These are phyloP conservation scores for Trichoderma erinaceum DNA, from an alignment of 495 filamentous ascomycete genomes.

Conservation along the genomic window DNA sequence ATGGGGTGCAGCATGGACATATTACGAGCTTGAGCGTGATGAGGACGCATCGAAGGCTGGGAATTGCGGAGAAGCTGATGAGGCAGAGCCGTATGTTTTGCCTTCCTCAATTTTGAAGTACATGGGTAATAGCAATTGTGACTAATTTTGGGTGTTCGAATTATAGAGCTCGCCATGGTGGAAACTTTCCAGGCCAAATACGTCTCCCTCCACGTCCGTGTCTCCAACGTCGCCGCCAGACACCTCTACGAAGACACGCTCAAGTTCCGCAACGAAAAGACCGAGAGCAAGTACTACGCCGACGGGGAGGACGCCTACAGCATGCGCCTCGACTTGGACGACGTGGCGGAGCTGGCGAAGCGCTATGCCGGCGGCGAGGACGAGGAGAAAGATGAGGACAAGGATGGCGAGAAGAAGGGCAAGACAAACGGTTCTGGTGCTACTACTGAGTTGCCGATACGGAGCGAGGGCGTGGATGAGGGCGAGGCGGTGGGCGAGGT, in stretches of 20 bases:
- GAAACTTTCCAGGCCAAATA: slow-evolving; percentile 87
- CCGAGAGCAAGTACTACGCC: slow-evolving; percentile 93
- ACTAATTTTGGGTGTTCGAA: too few species aligned
- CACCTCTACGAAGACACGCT: slow-evolving; percentile 90
- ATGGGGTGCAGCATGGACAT: slow-evolving; percentile 89
- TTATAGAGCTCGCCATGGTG: slow-evolving; percentile 85
- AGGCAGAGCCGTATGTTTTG: slow-evolving; percentile 72
- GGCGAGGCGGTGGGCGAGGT: slow-evolving; percentile 42
- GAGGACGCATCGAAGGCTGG: slow-evolving; percentile 85
- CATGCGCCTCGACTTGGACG: slow-evolving; percentile 79
- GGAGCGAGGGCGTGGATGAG: slow-evolving; percentile 34
- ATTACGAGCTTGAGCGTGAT: slow-evolving; percentile 95
- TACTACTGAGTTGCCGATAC: slow-evolving; percentile 26
- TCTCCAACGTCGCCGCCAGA: slow-evolving; percentile 85
- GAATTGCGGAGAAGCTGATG: slow-evolving; percentile 96
- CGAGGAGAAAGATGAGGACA: slow-evolving; percentile 28
- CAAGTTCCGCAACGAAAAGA: slow-evolving; percentile 82
- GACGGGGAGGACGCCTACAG: slow-evolving; percentile 94
- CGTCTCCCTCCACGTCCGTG: slow-evolving; percentile 90
- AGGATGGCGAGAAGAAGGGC: slow-evolving; percentile 30
- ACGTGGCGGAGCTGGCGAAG: slow-evolving; percentile 41
- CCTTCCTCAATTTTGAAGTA: not conserved
- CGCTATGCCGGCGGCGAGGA: slow-evolving; percentile 26
- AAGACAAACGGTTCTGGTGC: slow-evolving; percentile 22
- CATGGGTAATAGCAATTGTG: too few species aligned